Percentiles rank a stretch among this genome's conserved stretches.
These are phyloP conservation scores for Angomonas deanei DNA, from an alignment of 208 protist genomes.

Conservation along the genomic window DNA sequence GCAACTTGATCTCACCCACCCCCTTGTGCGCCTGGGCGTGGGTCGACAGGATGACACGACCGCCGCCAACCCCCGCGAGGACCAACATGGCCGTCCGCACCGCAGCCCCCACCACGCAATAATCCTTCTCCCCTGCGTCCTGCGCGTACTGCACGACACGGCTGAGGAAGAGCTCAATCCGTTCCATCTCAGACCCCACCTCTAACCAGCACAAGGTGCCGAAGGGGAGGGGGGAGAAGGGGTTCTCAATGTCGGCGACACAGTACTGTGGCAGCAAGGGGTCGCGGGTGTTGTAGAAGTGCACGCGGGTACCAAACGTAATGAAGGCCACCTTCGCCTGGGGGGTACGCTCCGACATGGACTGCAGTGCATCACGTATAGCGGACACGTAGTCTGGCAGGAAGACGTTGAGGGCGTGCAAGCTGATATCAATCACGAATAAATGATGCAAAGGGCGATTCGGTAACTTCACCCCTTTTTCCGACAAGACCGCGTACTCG, in stretches of 20 bases:
- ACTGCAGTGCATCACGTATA: constrained; percentile 45
- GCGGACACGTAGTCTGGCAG: constrained; percentile 71
- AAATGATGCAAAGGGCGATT: constrained; percentile 76
- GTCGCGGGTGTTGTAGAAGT: constrained; percentile 88
- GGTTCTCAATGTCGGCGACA: constrained; percentile 81
- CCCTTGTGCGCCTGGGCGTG: constrained; percentile 55
- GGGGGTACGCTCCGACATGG: constrained; percentile 69
- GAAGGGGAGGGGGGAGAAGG: constrained; percentile 91
- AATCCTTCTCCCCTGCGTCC: constrained; percentile 34
- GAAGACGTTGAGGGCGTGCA: constrained; percentile 46
- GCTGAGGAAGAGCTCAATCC: constrained; percentile 53
- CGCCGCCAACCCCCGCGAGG: constrained; percentile 69
- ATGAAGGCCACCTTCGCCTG: constrained; percentile 83
- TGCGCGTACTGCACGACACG: constrained; percentile 34
- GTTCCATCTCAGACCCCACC: constrained; percentile 58
- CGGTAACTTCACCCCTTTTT: constrained; percentile 39
- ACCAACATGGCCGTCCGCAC: constrained; percentile 76
- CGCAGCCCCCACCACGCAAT: constrained; percentile 66
- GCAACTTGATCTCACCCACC: constrained; percentile 53
- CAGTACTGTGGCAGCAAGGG: constrained; percentile 68
- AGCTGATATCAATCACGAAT: constrained; percentile 81
- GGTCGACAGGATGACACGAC: constrained; percentile 58
- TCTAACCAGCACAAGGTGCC: constrained; percentile 83
- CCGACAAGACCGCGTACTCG: constrained; percentile 63
- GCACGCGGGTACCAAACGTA: constrained; percentile 78